phyloP scores from a whole-genome alignment of 2,329 filamentous ascomycete genomes.

The Colletotrichum costaricense region DNA sequence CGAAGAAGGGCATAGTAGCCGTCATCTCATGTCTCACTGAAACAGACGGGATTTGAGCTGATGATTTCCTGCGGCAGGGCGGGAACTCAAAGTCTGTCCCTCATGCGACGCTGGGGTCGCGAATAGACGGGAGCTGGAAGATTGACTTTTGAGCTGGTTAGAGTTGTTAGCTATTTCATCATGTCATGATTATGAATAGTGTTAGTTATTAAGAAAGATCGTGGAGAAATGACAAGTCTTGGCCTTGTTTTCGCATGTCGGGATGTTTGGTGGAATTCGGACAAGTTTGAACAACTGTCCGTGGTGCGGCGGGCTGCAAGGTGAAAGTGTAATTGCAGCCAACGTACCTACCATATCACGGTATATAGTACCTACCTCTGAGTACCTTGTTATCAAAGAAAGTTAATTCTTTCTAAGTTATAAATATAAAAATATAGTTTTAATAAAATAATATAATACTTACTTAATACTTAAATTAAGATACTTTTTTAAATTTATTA shows the following conservation, averaged over 20 bases:
- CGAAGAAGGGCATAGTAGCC: constrained; percentile 13
- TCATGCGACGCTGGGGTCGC: background rate
- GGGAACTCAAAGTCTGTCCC: constrained; percentile 16
- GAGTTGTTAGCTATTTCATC: background rate
- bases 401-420: no score
- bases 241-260: background rate
- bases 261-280: background rate
- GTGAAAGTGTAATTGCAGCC: background rate
- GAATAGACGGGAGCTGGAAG: background rate
- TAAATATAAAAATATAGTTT: no score
- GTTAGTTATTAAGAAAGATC: background rate
- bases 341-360: background rate
- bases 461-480: no score
- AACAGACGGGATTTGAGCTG: constrained; percentile 24
- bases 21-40: constrained; percentile 29
- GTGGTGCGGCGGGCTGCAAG: background rate
- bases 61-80: constrained; percentile 11
- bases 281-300: background rate
- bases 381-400: no score
- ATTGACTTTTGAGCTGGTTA: background rate
- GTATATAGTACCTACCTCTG: no score
- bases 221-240: background rate
- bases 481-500: no score
- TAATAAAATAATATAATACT: no score
- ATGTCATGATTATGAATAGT: background rate